A percentile compares a stretch with the other conserved stretches of the same genome.
Evolutionary conservation across 257 asterid species (phyloP).

Genomic region (Striga asiatica): DNA sequence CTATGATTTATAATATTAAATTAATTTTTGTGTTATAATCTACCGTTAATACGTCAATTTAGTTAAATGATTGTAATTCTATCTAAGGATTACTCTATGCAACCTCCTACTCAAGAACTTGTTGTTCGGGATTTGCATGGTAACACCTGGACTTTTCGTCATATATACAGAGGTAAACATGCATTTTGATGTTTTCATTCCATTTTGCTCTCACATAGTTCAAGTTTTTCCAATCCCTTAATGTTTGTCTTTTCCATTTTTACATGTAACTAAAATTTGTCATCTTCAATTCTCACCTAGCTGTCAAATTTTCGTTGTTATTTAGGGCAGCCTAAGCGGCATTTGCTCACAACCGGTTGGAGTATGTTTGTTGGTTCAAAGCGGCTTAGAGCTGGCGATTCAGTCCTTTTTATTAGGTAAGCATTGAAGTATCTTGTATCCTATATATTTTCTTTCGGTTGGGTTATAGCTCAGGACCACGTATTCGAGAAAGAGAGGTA

Average conservation of each 20-base stretch:
- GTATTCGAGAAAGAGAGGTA: no score
- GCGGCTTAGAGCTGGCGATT: conserved; percentile 79
- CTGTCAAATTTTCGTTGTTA: conserved; percentile 7
- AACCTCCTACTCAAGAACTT: conserved; percentile 88
- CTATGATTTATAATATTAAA: no score
- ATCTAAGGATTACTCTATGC: conserved; percentile 72
- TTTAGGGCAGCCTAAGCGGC: conserved; percentile 81
- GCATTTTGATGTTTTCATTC: background rate
- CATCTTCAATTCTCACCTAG: no score
- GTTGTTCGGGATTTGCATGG: conserved; percentile 75
- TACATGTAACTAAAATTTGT: no score
- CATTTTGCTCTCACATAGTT: no score
- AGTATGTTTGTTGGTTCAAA: conserved; percentile 87
- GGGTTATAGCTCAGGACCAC: no score
- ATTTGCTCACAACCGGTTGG: conserved; percentile 86
- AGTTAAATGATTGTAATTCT: background rate
- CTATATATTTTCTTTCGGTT: no score
- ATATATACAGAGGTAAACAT: conserved; percentile 60
- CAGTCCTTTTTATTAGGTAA: conserved; percentile 78
- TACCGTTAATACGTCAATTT: no score
- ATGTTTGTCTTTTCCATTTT: no score
- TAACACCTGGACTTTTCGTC: conserved; percentile 83
- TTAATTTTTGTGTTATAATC: no score
- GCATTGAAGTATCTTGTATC: no score
- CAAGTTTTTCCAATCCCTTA: no score